Evolutionary conservation across 768 basidiomycete species (phyloP).

Genomic region (Coprinopsis cinerea): DNA sequence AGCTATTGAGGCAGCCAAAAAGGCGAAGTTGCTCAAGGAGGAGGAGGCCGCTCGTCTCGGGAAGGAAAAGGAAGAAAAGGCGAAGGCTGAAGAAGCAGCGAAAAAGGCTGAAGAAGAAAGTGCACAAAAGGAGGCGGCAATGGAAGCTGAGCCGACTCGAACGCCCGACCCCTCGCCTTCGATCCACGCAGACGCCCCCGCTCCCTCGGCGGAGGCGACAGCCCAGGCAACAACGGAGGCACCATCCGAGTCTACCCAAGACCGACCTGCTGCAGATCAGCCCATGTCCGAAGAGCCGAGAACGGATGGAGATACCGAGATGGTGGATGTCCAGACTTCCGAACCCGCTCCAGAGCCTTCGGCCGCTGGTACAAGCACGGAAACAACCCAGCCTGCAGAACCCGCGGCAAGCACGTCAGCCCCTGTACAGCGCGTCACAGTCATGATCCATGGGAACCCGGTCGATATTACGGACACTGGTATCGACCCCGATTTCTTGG

Average conservation of each 20-base stretch:
- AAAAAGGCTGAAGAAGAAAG: slow-evolving; percentile 25
- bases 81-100: slow-evolving; percentile 28
- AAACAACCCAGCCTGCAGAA: slow-evolving; percentile 42
- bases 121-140: slow-evolving; percentile 9
- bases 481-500: slow-evolving; percentile 96
- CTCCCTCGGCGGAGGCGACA: background rate
- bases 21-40: slow-evolving; percentile 52
- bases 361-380: slow-evolving; percentile 34
- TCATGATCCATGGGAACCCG: slow-evolving; percentile 85
- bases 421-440: slow-evolving; percentile 65
- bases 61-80: slow-evolving; percentile 28
- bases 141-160: background rate
- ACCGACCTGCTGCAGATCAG: slow-evolving; percentile 8
- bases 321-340: slow-evolving; percentile 24
- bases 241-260: background rate
- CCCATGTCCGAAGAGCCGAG: slow-evolving; percentile 8
- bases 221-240: too few relatives aligned
- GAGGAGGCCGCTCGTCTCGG: slow-evolving; percentile 40
- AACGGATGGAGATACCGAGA: slow-evolving; percentile 24
- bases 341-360: slow-evolving; percentile 14
- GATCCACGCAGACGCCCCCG: background rate
- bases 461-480: slow-evolving; percentile 99
- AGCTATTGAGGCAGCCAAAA: slow-evolving; percentile 59
- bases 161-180: too few relatives aligned
- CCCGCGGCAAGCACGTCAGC: slow-evolving; percentile 12